phyloP scores from a whole-genome alignment of 148 eudicot species.

The Amaranthus hypochondriacus region DNA sequence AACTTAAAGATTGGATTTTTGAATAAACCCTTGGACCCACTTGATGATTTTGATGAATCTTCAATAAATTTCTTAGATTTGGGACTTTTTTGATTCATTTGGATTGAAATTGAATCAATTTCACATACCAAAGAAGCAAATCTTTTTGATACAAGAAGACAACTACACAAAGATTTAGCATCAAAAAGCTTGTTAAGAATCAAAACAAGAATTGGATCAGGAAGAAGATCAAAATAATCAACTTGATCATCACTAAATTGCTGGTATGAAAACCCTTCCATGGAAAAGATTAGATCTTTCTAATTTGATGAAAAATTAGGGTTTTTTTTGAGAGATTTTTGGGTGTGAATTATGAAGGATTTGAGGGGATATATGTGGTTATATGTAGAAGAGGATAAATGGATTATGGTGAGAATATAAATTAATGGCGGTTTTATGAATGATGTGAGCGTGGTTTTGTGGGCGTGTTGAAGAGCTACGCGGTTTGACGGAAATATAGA shows the following conservation, averaged over 20 bases:
- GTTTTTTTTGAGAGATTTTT: neutral
- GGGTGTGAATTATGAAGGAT: neutral
- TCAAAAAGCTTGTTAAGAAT: constrained; percentile 49
- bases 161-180: constrained; percentile 40
- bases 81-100: constrained; percentile 6
- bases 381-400: neutral
- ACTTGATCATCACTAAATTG: neutral
- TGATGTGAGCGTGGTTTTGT: neutral
- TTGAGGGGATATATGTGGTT: neutral
- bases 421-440: neutral
- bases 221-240: constrained; percentile 53
- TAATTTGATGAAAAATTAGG: too few relatives aligned
- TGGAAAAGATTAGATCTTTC: neutral
- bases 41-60: neutral
- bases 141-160: constrained; percentile 40
- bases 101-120: constrained; percentile 33
- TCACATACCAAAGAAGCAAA: constrained; percentile 39
- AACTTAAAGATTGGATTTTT: constrained; percentile 28
- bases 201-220: constrained; percentile 39
- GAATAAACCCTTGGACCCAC: constrained; percentile 24
- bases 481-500: constrained; percentile 4
- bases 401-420: neutral
- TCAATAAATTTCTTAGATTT: constrained; percentile 11
- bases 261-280: neutral
- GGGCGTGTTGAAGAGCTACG: neutral